These are phyloP conservation scores for Pleurotus giganteus DNA, from an alignment of 768 basidiomycete genomes.

Conservation along the genomic window DNA sequence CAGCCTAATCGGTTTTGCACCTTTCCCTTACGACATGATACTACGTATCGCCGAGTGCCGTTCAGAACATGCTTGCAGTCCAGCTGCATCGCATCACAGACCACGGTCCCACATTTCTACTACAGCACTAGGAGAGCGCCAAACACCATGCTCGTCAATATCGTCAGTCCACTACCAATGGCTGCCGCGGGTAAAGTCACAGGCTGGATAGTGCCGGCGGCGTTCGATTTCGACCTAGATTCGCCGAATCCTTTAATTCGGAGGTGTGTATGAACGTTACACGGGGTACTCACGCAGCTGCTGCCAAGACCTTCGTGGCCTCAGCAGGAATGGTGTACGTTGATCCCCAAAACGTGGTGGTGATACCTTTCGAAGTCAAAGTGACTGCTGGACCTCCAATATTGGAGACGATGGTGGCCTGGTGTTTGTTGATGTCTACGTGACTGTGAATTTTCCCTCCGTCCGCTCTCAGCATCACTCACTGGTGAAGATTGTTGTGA, in stretches of 20 bases:
- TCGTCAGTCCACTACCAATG: slow-evolving; percentile 1
- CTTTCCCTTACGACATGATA: neutral
- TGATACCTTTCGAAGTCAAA: slow-evolving; percentile 3
- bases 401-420: slow-evolving; percentile 8
- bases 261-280: neutral
- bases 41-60: neutral
- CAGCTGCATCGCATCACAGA: slow-evolving; percentile 9
- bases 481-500: slow-evolving; percentile 6
- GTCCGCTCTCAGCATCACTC: neutral
- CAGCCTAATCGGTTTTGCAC: too few relatives aligned
- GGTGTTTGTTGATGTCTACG: slow-evolving; percentile 4
- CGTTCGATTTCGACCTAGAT: slow-evolving; percentile 4
- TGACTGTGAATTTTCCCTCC: neutral
- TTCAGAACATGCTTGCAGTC: slow-evolving; percentile 3
- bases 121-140: neutral
- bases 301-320: slow-evolving; percentile 3
- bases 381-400: slow-evolving; percentile 8
- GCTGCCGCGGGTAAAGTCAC: neutral
- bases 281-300: neutral
- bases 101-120: neutral
- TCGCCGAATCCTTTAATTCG: neutral
- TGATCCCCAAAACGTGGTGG: slow-evolving; percentile 9
- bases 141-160: neutral
- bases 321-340: slow-evolving; percentile 3
- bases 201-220: neutral